Evolutionary conservation across 352 stramenopile species (phyloP).

Genomic region (Pythium diclinum): DNA sequence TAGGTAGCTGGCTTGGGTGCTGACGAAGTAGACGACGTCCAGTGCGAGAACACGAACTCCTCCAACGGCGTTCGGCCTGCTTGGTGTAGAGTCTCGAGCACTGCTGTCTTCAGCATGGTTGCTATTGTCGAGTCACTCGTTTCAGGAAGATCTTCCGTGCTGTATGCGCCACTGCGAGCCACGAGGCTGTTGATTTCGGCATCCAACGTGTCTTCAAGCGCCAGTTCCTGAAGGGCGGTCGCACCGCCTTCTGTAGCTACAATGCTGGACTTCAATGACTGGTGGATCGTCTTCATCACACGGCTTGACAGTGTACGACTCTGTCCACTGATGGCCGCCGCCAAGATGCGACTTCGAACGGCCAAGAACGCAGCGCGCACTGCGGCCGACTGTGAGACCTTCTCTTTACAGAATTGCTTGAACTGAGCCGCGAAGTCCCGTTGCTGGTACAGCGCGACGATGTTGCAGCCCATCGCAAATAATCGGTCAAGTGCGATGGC

Average conservation of each 20-base stretch:
- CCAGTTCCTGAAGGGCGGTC: conserved; percentile 10
- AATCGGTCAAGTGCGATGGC: conserved; percentile 47
- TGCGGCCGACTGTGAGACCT: conserved; percentile 30
- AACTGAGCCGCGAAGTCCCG: conserved; percentile 48
- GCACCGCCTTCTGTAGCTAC: not conserved
- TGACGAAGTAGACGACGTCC: conserved; percentile 21
- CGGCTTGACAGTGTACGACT: not conserved
- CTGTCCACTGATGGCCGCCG: conserved; percentile 15
- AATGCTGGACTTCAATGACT: conserved; percentile 1
- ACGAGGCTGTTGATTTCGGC: conserved; percentile 49
- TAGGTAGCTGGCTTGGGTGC: not conserved
- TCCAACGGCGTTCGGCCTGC: conserved; percentile 44
- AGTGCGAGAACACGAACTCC: conserved; percentile 57
- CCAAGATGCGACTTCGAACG: conserved; percentile 45
- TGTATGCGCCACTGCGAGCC: conserved; percentile 33
- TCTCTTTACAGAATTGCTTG: conserved; percentile 52
- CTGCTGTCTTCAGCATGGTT: conserved; percentile 32
- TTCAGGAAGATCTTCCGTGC: conserved; percentile 37
- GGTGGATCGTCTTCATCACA: not conserved
- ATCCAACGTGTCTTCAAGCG: conserved; percentile 45
- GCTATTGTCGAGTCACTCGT: conserved; percentile 41
- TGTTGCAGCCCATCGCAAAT: conserved; percentile 48
- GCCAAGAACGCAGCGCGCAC: conserved; percentile 47
- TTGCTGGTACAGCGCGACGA: conserved; percentile 57
- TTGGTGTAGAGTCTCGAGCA: conserved; percentile 49